phyloP scores from a whole-genome alignment of 2,329 filamentous ascomycete genomes.

The Tolypocladium guangdongense region DNA sequence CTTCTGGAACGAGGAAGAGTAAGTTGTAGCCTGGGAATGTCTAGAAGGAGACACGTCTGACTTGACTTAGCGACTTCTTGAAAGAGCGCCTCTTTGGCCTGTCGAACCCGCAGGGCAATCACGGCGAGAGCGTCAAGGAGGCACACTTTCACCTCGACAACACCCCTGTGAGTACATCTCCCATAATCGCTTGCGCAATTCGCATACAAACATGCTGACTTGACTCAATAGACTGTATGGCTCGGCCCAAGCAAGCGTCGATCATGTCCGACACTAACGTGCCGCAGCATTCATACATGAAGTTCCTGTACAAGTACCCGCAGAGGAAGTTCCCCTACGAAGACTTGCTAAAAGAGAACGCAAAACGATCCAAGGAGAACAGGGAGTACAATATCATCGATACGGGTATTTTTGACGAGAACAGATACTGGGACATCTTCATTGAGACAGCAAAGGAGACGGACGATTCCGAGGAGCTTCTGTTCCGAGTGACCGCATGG shows the following conservation, averaged over 20 bases:
- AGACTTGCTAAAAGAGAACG: slow-evolving; percentile 77
- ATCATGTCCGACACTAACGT: slow-evolving; percentile 8
- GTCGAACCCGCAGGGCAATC: slow-evolving; percentile 93
- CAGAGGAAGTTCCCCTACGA: slow-evolving; percentile 88
- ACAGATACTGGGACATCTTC: slow-evolving; percentile 93
- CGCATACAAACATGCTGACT: slow-evolving; percentile 13
- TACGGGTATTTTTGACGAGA: slow-evolving; percentile 77
- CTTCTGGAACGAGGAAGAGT: slow-evolving; percentile 98
- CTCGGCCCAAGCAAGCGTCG: background rate
- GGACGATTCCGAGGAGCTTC: slow-evolving; percentile 81
- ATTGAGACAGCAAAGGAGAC: slow-evolving; percentile 93
- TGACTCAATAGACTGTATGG: slow-evolving; percentile 32
- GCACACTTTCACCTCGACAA: slow-evolving; percentile 95
- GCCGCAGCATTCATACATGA: slow-evolving; percentile 90
- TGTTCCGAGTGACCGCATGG: slow-evolving; percentile 93
- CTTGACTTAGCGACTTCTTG: slow-evolving; percentile 59
- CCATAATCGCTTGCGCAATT: background rate
- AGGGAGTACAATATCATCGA: slow-evolving; percentile 88
- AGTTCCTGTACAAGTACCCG: slow-evolving; percentile 95
- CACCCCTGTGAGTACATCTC: slow-evolving; percentile 50
- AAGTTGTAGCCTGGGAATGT: slow-evolving; percentile 4
- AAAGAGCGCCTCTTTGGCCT: slow-evolving; percentile 93
- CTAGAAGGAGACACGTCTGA: slow-evolving; percentile 9
- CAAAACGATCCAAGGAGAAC: slow-evolving; percentile 61
- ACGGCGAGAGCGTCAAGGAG: slow-evolving; percentile 95